A percentile compares a stretch with the other conserved stretches of the same genome.
phyloP scores from a whole-genome alignment of 257 asterid genomes.

The Solanum microdontum region DNA sequence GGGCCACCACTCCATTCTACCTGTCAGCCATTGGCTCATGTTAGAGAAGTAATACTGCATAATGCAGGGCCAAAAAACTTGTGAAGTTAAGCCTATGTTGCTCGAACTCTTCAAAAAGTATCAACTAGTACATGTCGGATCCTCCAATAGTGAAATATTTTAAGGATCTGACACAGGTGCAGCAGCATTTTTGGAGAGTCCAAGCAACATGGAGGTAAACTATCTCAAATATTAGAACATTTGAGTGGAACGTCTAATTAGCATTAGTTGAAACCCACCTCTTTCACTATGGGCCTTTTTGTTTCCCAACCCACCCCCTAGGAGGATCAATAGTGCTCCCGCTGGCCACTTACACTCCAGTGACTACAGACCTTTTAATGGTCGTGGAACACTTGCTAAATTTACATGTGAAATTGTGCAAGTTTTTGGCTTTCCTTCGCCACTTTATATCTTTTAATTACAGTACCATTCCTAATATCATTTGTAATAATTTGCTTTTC shows the following conservation, averaged over 20 bases:
- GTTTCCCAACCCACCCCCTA: neutral
- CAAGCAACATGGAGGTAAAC: neutral
- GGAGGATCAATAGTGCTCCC: neutral
- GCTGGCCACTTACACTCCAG: neutral
- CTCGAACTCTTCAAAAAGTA: neutral
- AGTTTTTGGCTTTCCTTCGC: neutral
- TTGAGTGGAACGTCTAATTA: neutral
- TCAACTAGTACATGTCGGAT: neutral
- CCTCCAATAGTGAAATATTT: neutral
- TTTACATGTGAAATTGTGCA: neutral
- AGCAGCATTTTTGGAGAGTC: neutral
- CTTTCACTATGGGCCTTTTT: neutral
- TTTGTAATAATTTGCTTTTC: neutral
- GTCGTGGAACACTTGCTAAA: neutral
- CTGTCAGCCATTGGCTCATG: constrained; percentile 24
- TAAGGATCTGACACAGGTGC: neutral
- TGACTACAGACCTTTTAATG: neutral
- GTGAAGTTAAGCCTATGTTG: neutral
- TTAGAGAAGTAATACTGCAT: neutral
- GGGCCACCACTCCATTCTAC: constrained; percentile 87
- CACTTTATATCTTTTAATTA: neutral
- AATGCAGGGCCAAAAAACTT: neutral
- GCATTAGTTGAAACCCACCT: neutral
- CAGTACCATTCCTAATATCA: neutral
- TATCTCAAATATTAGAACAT: neutral